Evolutionary conservation across 1,139 yeast species (phyloP), one percentile per base, ranked within the genome.

Genomic region (Pichia sp.): DNA sequence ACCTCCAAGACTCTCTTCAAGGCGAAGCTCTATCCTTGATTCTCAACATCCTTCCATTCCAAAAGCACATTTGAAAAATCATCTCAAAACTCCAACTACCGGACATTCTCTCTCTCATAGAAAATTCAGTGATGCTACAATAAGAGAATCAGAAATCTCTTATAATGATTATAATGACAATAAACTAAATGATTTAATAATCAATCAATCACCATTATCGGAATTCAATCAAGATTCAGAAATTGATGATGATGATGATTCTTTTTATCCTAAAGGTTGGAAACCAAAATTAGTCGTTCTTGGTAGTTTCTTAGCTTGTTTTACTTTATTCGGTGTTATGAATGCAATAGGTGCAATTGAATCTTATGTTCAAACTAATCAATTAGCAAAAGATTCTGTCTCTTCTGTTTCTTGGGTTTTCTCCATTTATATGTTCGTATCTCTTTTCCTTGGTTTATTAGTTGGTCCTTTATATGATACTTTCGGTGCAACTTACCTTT

Each of bases 331-430:
- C 54, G 89, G 89, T 2, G 57, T 78, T 24, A 68, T 78, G 51
- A 81, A 81, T 52, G 66, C 81, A 2, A 58, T 78, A 36, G 89
- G 89, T 43, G 83, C 83, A 0, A 69, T 81, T 37, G 80, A 80
- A 56, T 70, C 83, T 1, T 78, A 80, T 50, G 69, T 82, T 16
- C 66, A 78, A 9, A 57, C 62, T 11, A 70, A 79, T 53, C 83
- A 78, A 55, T 62, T 80, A 40, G 59, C 65, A 2, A 43, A 64
- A 33, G 64, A 64, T 10, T 55, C 67, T 5, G 64, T 76, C 3
- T 67, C 80, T 0, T 64, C 69, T 11, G 53, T 54, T 6, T 51
- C 58, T 13, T 80, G 87, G 88, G 71, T 81, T 22, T 79, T 80
- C 55, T 75, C 85, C 2, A 54, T 79, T 22, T 73, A 71, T 56